Base-by-base conservation (phyloP, 495 filamentous ascomycete species). In the Neurospora sp. region DNA sequence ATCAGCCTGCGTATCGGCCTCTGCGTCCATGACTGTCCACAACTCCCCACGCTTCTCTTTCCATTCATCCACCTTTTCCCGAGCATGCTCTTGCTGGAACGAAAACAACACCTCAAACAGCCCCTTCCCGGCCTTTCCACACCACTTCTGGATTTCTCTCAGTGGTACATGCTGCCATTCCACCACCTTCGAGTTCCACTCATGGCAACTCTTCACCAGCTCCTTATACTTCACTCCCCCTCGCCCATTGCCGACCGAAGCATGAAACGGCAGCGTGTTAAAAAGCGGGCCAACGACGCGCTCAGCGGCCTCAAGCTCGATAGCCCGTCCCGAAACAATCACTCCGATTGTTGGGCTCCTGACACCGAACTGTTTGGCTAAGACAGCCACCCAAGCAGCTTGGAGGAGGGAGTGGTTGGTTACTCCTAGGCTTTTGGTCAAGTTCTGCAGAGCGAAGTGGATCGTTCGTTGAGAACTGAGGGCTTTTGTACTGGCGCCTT, bases 31-130 rank as follows among this genome's bases (percentile, higher is more conserved):
- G 11, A 86, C 77, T 1, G 78, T 82, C 91, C 92, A 94, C 2
- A 31, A 31, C 1, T 3, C 31, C 31, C 31, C 1, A 3, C 31
- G 31, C 31, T 31, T 31, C 31, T 31, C 31, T 31, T 31, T 3
- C 2, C 1, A 2, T 31, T 31, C 31, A 31, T 3, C 31, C 31
- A 2, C 31, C 4, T 31, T 3, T 3, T 31, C 4, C 31, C 31
- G 31, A 31, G 31, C 31, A 0, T 31, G 31, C 79, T 60, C 49
- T 5, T 89, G 88, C 77, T 96, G 91, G 76, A 96, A 97, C 0
- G 94, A 91, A 77, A 98, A 97, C 6, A 98, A 84, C 0, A 87
- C 91, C 77, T 97, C 93, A 76, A 98, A 97, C 35, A 97, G 78
- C 70, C 86, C 79, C 76, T 87, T 81, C 62, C 89, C 85, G 66